Conservation (phyloP, 2,329 filamentous ascomycete genomes). For the Graphilbum fragrans region DNA sequence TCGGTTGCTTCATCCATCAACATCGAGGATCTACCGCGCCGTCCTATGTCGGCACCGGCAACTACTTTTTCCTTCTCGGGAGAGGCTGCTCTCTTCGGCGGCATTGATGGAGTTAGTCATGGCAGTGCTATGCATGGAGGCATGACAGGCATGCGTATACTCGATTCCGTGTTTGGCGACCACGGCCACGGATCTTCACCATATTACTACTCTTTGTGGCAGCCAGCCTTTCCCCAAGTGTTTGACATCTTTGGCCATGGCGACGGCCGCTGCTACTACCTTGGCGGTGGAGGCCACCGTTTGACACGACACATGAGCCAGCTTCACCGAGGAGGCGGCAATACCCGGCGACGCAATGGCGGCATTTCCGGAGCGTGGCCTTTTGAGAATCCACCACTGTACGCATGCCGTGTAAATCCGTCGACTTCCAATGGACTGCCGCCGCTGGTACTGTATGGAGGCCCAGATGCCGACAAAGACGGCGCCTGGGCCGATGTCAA, state of each 20-base stretch:
- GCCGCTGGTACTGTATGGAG: slow-evolving; percentile 19
- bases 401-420: slow-evolving; percentile 15
- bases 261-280: slow-evolving; percentile 1
- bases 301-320: not conserved
- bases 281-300: slow-evolving; percentile 2
- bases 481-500: slow-evolving; percentile 8
- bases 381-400: slow-evolving; percentile 14
- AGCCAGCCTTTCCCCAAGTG: slow-evolving; percentile 4
- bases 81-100: not conserved
- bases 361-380: not conserved
- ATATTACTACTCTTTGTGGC: not conserved
- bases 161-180: no score
- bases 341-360: not conserved
- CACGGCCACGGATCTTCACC: not conserved
- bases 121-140: not conserved
- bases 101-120: not conserved
- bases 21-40: not conserved
- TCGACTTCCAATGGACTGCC: slow-evolving; percentile 13
- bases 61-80: not conserved
- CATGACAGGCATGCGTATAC: no score
- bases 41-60: not conserved
- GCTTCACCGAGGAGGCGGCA: not conserved
- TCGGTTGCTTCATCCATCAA: no score
- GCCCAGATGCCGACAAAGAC: slow-evolving; percentile 11
- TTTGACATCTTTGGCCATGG: slow-evolving; percentile 5